Base-by-base conservation (phyloP, 441 rosid genomes). In the Populus hybrid region DNA sequence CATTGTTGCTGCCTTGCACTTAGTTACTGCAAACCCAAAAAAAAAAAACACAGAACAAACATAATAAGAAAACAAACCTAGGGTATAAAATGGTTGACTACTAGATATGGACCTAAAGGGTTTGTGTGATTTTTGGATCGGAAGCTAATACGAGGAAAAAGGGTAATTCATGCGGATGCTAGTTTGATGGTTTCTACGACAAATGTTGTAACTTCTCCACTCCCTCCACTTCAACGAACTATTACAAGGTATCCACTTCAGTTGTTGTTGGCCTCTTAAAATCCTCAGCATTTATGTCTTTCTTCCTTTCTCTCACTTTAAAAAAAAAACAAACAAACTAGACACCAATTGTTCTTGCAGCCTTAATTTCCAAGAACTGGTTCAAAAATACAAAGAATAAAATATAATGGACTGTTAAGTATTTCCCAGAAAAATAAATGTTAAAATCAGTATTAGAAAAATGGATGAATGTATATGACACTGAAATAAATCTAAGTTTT, bases 1-100 rank as follows among this genome's bases (percentile, higher is more conserved):
- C 99, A 95, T 93, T 79, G 79, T 86, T 74, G 77, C 90, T 79
- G 72, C 80, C 73, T 75, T 66, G 79, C 80, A 35, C 84, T 79
- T 79, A 16, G 71, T 33, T 53, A 63, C 95, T 90, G 88, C 64
- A 59, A 12, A 16, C 35, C 38, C 7, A 20, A 74, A 81, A 56
- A 0, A 74, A 74, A 81, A 56, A 1, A 81, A 78, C 21, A 21
- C 29, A 68, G 31, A 45, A 61, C 26, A 35, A 61, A 40, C 71
- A 73, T n/a, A 16, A 7, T 20, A 45, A 45, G 31, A 20, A 31
- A 36, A 2, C 73, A 40, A 31, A 68, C 38, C 11, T 6, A 42
- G 18, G 42, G 2, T 59, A 50, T 0, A 65, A 78, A 78, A 29
- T 7, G 31, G 42, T 35, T 29, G 14, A 35, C n/a, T 29, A 6